These are phyloP conservation scores for Furcasterigmium furcatum DNA, from an alignment of 2,329 filamentous ascomycete genomes.

Conservation along the genomic window DNA sequence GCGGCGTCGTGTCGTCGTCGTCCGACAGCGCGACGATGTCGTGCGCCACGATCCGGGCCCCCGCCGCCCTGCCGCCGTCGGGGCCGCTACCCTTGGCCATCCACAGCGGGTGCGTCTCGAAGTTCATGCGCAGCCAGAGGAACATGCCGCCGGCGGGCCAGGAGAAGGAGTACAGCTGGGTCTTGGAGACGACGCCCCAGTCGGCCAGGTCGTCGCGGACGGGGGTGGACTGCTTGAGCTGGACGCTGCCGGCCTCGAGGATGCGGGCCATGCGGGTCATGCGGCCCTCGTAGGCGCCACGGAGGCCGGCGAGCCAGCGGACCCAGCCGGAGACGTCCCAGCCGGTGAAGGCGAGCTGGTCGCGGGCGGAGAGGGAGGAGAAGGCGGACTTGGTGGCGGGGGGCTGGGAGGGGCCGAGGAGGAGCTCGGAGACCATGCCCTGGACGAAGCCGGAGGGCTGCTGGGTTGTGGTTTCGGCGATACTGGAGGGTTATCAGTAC, in stretches of 20 bases:
- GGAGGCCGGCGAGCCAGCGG: constrained; percentile 82
- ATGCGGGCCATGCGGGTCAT: constrained; percentile 77
- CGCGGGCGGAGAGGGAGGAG: constrained; percentile 40
- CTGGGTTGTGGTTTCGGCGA: constrained; percentile 75
- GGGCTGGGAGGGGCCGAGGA: constrained; percentile 67
- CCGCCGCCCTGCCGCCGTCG: neutral
- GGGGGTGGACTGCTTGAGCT: constrained; percentile 60
- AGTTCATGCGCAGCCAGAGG: constrained; percentile 73
- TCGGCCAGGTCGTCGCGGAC: constrained; percentile 46
- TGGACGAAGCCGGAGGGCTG: constrained; percentile 91
- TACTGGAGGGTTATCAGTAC: constrained; percentile 41
- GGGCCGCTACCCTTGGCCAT: constrained; percentile 22
- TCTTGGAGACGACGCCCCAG: constrained; percentile 75
- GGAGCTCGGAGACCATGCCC: constrained; percentile 70
- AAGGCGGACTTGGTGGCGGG: constrained; percentile 38
- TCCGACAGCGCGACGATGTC: neutral
- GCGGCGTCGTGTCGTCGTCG: neutral
- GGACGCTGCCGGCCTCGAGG: constrained; percentile 65
- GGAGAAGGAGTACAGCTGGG: constrained; percentile 69
- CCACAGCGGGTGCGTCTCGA: constrained; percentile 71
- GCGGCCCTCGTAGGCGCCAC: constrained; percentile 78
- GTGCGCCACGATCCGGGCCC: neutral
- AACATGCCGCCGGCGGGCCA: constrained; percentile 93
- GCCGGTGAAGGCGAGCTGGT: constrained; percentile 46
- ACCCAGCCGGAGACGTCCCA: constrained; percentile 89